Evolutionary conservation across 306 rosid species (phyloP).

Genomic region (Pterocarpus macrocarpus): DNA sequence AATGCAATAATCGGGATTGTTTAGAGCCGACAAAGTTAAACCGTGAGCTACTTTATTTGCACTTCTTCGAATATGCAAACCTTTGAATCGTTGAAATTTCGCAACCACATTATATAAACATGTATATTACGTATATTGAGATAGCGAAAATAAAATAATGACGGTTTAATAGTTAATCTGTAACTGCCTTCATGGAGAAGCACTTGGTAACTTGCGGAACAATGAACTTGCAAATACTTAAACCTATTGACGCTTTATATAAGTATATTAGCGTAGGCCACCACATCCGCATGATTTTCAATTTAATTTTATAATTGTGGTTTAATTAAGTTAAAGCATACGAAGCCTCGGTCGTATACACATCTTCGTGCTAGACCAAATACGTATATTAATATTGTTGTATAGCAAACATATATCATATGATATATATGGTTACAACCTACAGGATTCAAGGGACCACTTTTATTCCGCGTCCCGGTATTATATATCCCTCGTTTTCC

Average conservation of each 20-base stretch:
- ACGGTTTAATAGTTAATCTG: neutral
- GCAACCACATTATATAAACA: neutral
- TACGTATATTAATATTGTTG: too few relatives aligned
- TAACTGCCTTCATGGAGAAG: slow-evolving; percentile 13
- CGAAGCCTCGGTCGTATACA: neutral
- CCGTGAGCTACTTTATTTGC: neutral
- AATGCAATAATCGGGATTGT: neutral
- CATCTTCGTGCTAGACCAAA: neutral
- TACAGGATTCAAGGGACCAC: slow-evolving; percentile 30
- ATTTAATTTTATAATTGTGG: neutral
- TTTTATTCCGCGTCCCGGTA: slow-evolving; percentile 25
- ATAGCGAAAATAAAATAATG: neutral
- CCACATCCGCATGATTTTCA: slow-evolving; percentile 8
- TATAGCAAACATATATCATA: too few relatives aligned
- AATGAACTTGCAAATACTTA: neutral
- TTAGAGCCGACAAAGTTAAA: neutral
- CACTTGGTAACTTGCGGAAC: neutral
- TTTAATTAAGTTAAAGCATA: neutral
- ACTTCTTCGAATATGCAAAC: neutral
- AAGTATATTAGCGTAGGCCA: neutral
- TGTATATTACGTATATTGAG: too few relatives aligned
- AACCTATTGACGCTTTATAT: neutral
- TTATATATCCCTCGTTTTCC: neutral
- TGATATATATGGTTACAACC: neutral
- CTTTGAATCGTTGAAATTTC: neutral